Base-by-base conservation (phyloP, 139 green algal species). In the Tetradesmus obliquus region DNA sequence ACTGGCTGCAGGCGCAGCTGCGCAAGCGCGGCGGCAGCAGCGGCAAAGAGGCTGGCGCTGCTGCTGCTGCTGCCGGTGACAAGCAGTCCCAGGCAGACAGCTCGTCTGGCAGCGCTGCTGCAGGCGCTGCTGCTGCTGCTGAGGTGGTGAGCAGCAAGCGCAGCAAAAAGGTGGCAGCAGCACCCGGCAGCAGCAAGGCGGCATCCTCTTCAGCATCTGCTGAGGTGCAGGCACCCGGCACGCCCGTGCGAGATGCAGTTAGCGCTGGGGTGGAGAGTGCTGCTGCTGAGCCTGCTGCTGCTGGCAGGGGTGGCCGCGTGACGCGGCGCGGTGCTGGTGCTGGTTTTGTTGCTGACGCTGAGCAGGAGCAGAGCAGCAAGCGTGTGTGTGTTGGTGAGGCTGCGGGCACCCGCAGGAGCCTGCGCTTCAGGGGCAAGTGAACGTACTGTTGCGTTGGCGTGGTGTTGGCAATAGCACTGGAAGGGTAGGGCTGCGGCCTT, bases 1-100 rank as follows among this genome's bases (percentile, higher is more conserved):
- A 98, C 93, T 92, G 93, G 79, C 93, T 98, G 81, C 94, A 96
- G 92, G 94, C 83, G 53, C 80, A 88, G 89, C 83, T 92, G 81
- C 80, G 76, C 8, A 91, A 91, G 88, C 24, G 79, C 55, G 80
- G 80, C 80, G 1, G 80, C 80, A 58, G 80, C 80, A 20, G 45
- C 80, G 5, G 45, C 2, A 4, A 85, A 19, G 51, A 45, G 6
- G 74, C n/a, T 2, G 74, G 1, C 3, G 74, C 74, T 51, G 74
- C 15, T 82, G 72, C 20, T 80, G 72, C 72, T 80, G 72, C 72
- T 80, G 74, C 74, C 60, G 60, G 10, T 82, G 74, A 17, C 80
- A 85, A n/a, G 45, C 80, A n/a, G 17, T 57, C 17, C 80, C 17
- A 85, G 80, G 80, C 80, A 20, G 80, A 57, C 45, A 45, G 15